Base-by-base conservation (phyloP, 1,139 yeast species). In the Scheffersomyces segobiensis region DNA sequence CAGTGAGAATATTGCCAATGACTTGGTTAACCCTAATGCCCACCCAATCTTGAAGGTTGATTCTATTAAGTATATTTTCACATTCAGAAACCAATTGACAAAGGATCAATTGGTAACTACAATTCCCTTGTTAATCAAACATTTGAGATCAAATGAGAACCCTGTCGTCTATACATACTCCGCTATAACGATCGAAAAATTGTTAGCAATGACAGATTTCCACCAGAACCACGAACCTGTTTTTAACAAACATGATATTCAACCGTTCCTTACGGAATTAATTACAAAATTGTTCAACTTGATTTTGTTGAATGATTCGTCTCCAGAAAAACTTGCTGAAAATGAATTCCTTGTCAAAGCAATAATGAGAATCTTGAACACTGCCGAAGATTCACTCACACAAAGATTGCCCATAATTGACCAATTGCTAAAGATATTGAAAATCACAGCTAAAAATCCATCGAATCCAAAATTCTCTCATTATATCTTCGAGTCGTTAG, bases 381-480 rank as follows among this genome's bases (percentile, higher is more conserved):
- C 93, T 5, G 82, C 91, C 20, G 96, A 91, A 69, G 92, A 90
- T 59, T 73, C 86, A 1, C 68, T 87, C 19, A 71, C 72, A 32
- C 62, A 68, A 26, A 76, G 82, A 57, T 63, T 78, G 12, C 81
- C 85, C 20, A 78, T 88, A 20, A 76, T 90, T 53, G 80, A 83
- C 46, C 95, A 93, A 69, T 78, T 95, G 53, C 75, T 93, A 56
- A 79, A 82, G 55, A 90, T 96, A 55, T 80, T 93, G 53, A 81
- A 81, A 47, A 85, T 87, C 22, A 91, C 93, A 55, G 81, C 93
- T 49, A 88, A 87, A 66, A 96, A 96, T 68, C 99, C 99, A 17
- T 91, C 98, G 12, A 96, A 96, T 71, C 99, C 99, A 24, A 86
- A 88, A 65, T 96, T 95, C 71, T 86, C 93, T 7, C 99, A 96